Percentiles rank a stretch among this genome's conserved stretches.
phyloP scores from a whole-genome alignment of 192 early-diverging fungal species.

The Backusella psychrophila region DNA sequence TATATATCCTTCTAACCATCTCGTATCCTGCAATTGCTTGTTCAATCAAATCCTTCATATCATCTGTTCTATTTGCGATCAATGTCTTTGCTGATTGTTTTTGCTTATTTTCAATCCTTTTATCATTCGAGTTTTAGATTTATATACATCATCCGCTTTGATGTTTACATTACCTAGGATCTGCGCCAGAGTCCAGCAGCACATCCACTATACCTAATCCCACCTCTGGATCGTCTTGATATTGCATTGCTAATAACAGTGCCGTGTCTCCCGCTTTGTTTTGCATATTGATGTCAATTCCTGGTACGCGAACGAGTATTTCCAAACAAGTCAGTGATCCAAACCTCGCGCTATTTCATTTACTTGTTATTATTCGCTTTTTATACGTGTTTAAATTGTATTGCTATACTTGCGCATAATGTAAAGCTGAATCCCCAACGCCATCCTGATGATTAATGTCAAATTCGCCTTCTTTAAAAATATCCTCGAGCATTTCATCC shows the following conservation, averaged over 20 bases:
- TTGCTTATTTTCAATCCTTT: slow-evolving; percentile 31
- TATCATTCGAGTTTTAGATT: background rate
- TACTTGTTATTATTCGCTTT: background rate
- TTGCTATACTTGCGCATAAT: slow-evolving; percentile 53
- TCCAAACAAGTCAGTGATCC: slow-evolving; percentile 61
- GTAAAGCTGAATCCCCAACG: slow-evolving; percentile 64
- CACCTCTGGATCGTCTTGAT: slow-evolving; percentile 47
- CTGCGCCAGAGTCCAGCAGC: slow-evolving; percentile 53
- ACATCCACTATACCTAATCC: slow-evolving; percentile 61
- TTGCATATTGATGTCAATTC: slow-evolving; percentile 53
- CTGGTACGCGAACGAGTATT: slow-evolving; percentile 45
- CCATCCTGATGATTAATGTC: slow-evolving; percentile 63
- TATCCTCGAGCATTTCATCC: slow-evolving; percentile 58
- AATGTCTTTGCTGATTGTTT: slow-evolving; percentile 17
- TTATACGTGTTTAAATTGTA: background rate
- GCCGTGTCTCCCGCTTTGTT: slow-evolving; percentile 60
- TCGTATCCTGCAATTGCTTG: slow-evolving; percentile 24
- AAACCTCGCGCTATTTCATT: slow-evolving; percentile 38
- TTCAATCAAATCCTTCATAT: slow-evolving; percentile 32
- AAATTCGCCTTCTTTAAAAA: slow-evolving; percentile 47
- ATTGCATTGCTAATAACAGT: slow-evolving; percentile 64
- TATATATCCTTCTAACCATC: slow-evolving; percentile 15
- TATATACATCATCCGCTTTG: background rate
- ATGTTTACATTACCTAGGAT: slow-evolving; percentile 37
- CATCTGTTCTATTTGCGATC: slow-evolving; percentile 23